These are phyloP conservation scores for Picochlorum sp. DNA, from an alignment of 139 green algal species.

Conservation along the genomic window DNA sequence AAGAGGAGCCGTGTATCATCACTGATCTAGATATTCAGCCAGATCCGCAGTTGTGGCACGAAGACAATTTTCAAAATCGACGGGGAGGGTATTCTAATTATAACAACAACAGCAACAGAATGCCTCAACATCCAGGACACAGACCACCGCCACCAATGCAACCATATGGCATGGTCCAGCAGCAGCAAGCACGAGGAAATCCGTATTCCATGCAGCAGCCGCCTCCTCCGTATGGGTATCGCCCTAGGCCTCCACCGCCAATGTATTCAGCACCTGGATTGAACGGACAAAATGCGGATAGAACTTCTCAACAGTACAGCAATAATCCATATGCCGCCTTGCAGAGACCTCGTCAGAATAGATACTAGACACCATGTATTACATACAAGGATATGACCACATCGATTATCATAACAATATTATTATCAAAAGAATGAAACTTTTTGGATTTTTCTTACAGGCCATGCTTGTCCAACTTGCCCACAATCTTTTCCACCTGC, in stretches of 20 bases:
- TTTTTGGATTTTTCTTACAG: constrained; percentile 8
- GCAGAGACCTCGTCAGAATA: not conserved
- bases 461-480: constrained; percentile 18
- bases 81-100: not conserved
- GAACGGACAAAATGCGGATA: not conserved
- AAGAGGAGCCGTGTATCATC: constrained; percentile 26
- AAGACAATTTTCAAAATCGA: constrained; percentile 19
- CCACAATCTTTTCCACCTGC: constrained; percentile 15
- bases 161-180: not conserved
- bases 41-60: constrained; percentile 45
- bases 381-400: too few relatives aligned
- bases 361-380: not conserved
- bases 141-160: not conserved
- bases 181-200: not conserved
- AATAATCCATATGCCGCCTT: constrained; percentile 4
- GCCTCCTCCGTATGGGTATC: not conserved
- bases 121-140: constrained; percentile 1
- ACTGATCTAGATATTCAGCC: constrained; percentile 32
- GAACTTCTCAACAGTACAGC: not conserved
- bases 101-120: not conserved
- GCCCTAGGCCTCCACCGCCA: not conserved
- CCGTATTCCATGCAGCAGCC: not conserved
- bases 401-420: too few relatives aligned
- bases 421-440: not conserved
- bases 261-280: not conserved